phyloP scores from a whole-genome alignment of 768 basidiomycete genomes.

The Lactifluus piperatus region DNA sequence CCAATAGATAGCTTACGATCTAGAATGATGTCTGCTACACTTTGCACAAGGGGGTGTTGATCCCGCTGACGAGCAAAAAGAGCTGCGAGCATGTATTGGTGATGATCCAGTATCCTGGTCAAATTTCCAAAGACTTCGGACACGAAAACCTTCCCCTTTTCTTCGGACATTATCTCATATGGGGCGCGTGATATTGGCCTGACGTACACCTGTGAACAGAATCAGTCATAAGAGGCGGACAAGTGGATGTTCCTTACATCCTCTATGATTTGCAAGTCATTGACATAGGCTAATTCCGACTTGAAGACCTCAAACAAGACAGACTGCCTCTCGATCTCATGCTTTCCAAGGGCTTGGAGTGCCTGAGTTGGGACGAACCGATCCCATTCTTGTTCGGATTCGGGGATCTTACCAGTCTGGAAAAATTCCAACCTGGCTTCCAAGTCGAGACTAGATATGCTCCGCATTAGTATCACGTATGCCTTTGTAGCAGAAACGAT shows the following conservation, averaged over 20 bases:
- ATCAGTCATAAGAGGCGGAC: neutral
- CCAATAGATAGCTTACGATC: slow-evolving; percentile 42
- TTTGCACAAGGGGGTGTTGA: slow-evolving; percentile 75
- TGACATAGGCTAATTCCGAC: slow-evolving; percentile 81
- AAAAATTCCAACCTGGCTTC: slow-evolving; percentile 59
- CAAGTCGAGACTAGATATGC: slow-evolving; percentile 40
- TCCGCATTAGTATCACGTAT: neutral
- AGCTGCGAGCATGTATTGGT: slow-evolving; percentile 56
- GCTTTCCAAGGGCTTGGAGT: slow-evolving; percentile 56
- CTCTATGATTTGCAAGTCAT: slow-evolving; percentile 63
- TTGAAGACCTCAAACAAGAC: slow-evolving; percentile 86
- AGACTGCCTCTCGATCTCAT: slow-evolving; percentile 79
- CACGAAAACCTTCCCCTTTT: slow-evolving; percentile 56
- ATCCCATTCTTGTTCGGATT: slow-evolving; percentile 78
- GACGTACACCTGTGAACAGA: slow-evolving; percentile 53
- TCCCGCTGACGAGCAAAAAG: slow-evolving; percentile 79
- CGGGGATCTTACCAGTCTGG: slow-evolving; percentile 54
- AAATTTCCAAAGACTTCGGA: slow-evolving; percentile 82
- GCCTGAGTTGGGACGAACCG: slow-evolving; percentile 67
- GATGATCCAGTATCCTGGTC: slow-evolving; percentile 53
- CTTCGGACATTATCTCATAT: slow-evolving; percentile 56
- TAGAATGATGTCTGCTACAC: slow-evolving; percentile 79
- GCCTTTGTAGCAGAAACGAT: neutral
- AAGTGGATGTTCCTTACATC: slow-evolving; percentile 37
- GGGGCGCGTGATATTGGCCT: slow-evolving; percentile 48